Base-by-base conservation (phyloP, 768 basidiomycete genomes). In the Mycena rebaudengoi region DNA sequence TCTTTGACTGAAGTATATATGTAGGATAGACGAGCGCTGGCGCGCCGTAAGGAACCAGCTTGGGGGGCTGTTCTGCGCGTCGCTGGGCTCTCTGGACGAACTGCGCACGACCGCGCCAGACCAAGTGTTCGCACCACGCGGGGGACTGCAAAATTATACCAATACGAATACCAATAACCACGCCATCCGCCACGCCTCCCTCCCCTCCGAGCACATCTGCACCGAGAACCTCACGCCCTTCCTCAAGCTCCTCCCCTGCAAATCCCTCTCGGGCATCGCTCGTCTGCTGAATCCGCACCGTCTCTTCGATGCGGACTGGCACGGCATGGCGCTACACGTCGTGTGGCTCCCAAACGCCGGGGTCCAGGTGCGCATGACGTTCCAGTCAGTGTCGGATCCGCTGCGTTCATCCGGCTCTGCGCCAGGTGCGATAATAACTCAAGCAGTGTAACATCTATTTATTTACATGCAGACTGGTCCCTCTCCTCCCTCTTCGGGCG, bases 211-310 rank as follows among this genome's bases (percentile, higher is more conserved):
- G 72, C 83, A 90, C 68, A 91, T 98, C n/a, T 99, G 97, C 73
- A 99, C 97, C 5, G 98, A 99, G 73, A 98, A 98, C 71, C 80
- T 99, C 10, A 98, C 97, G 0, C 97, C 98, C 0, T 98, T 99
- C 78, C 83, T 98, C 60, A 95, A 97, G 73, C 87, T 98, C 11
- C 80, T 99, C 1, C 98, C 98, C 0, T 99, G 97, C 82, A 94
- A 98, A 72, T 88, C 92, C 6, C 79, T 84, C 20, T 94, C 96
- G 0, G 96, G 98, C 13, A 83, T 98, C 21, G 92, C 95, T 0
- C 81, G 78, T 14, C 83, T 98, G 23, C 80, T 99, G 43, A 94
- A 96, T 71, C 92, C 95, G 0, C 94, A 97, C 68, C 84, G 83
- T 4, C 77, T 97, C 4, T 96, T 98, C 69, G 93, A 95, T 67